Evolutionary conservation across 257 asterid genomes (phyloP).

Genomic region (Capsicum rhomboideum): DNA sequence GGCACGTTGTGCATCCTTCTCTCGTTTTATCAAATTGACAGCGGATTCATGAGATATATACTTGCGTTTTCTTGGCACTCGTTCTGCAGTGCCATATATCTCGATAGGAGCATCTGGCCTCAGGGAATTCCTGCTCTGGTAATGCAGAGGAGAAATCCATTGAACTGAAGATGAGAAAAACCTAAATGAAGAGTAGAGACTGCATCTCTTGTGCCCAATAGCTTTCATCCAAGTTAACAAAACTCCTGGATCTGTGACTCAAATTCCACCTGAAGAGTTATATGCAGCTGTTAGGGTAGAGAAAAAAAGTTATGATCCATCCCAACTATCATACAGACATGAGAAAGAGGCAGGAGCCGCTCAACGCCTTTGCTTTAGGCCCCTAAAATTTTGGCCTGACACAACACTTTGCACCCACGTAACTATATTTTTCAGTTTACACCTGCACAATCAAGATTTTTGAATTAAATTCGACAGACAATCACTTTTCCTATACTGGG

Average conservation of each 20-base stretch:
- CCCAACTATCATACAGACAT: not conserved
- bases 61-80: slow-evolving; percentile 30
- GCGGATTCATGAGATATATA: slow-evolving; percentile 52
- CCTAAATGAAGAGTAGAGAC: slow-evolving; percentile 17
- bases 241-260: not conserved
- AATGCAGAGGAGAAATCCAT: slow-evolving; percentile 43
- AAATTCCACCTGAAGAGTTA: not conserved
- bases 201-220: slow-evolving; percentile 19
- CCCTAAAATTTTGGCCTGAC: not conserved
- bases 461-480: not conserved
- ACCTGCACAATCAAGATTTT: not conserved
- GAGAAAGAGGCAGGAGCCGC: not conserved
- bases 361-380: not conserved
- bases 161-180: slow-evolving; percentile 33
- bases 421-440: not conserved
- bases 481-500: not conserved
- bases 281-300: not conserved
- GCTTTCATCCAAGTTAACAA: slow-evolving; percentile 14
- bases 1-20: slow-evolving; percentile 55
- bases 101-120: slow-evolving; percentile 25
- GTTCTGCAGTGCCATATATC: slow-evolving; percentile 11
- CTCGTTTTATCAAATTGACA: slow-evolving; percentile 44
- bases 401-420: not conserved
- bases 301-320: not conserved
- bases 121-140: slow-evolving; percentile 3